Evolutionary conservation across 352 stramenopile genomes (phyloP).

Genomic region (Phytopythium vexans): DNA sequence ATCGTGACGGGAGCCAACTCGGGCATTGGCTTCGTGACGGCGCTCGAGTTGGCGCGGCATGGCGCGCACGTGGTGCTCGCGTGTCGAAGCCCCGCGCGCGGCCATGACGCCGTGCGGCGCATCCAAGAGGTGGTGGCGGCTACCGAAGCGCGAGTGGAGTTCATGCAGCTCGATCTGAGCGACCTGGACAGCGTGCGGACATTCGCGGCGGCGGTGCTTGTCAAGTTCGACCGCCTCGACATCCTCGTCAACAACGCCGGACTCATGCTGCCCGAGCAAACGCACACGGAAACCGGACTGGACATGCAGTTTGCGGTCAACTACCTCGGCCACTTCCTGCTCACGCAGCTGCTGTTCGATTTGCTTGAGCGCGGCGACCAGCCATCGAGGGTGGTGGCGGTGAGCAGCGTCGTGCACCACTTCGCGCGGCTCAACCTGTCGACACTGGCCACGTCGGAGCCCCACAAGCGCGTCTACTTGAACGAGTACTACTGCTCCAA

Average conservation of each 20-base stretch:
- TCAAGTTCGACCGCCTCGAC: slow-evolving; percentile 40
- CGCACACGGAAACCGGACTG: slow-evolving; percentile 32
- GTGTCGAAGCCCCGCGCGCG: slow-evolving; percentile 51
- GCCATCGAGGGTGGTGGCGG: slow-evolving; percentile 26
- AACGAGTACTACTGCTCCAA: slow-evolving; percentile 53
- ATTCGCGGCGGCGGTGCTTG: slow-evolving; percentile 30
- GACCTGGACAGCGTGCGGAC: slow-evolving; percentile 27
- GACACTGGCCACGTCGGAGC: slow-evolving; percentile 21
- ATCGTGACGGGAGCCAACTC: slow-evolving; percentile 85
- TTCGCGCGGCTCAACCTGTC: slow-evolving; percentile 23
- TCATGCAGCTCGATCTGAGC: slow-evolving; percentile 44
- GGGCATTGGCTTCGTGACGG: slow-evolving; percentile 81
- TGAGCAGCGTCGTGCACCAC: slow-evolving; percentile 33
- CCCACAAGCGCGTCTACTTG: slow-evolving; percentile 27
- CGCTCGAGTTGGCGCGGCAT: slow-evolving; percentile 49
- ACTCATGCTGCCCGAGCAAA: slow-evolving; percentile 30
- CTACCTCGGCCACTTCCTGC: slow-evolving; percentile 56
- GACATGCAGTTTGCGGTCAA: slow-evolving; percentile 66
- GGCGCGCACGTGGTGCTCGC: slow-evolving; percentile 76
- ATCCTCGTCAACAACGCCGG: slow-evolving; percentile 63
- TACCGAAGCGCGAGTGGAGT: slow-evolving; percentile 17
- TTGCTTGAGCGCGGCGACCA: slow-evolving; percentile 22
- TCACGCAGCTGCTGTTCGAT: slow-evolving; percentile 51
- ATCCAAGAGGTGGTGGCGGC: slow-evolving; percentile 21
- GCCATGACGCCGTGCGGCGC: slow-evolving; percentile 17